Base-by-base conservation (phyloP, 2,329 filamentous ascomycete genomes). In the Elsinoe perseae region DNA sequence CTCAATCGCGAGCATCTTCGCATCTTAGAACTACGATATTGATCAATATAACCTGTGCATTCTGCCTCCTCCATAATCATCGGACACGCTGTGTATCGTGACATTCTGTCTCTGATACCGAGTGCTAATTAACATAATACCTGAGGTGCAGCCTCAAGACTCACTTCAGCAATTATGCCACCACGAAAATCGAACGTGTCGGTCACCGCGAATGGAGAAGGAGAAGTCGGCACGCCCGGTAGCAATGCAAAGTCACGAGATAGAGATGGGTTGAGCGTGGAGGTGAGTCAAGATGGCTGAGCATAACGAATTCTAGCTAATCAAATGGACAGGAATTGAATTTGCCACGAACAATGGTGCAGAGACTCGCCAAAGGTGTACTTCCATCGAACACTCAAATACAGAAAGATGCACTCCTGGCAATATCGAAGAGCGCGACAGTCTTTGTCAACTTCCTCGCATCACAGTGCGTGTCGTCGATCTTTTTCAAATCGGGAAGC, bases 401-500 rank as follows among this genome's bases (percentile, higher is more conserved):
- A 50, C 87, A 92, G 68, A 87, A 84, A 65, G 89, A 90, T 73
- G 88, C 88, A 40, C 80, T 91, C 56, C 72, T 89, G 53, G 88
- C 87, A 8, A 79, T 93, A 74, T 86, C 82, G 62, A 91, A 91
- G 72, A 87, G 86, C 70, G 85, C 88, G 6, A 91, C 86, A 1
- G 84, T 93, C 0, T 93, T 93, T 66, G 85, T 93, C 63, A 92
- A 82, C 72, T 88, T 91, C 69, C 75, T 93, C 28, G 84, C 86
- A 43, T 80, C 82, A 59, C 80, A 84, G 87, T 92, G 78, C 56
- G 85, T 77, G 20, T 28, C 18, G 54, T 38, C 2, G 12, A 23
- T 16, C 18, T 21, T 4, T 44, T 6, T 43, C 30, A n/a, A 21
- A 16, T 18, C 7, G 27, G 36, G 16, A 27, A 7, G 9, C 9